Evolutionary conservation across 148 eudicot genomes (phyloP).

Genomic region (Rhododendron williamsianum): DNA sequence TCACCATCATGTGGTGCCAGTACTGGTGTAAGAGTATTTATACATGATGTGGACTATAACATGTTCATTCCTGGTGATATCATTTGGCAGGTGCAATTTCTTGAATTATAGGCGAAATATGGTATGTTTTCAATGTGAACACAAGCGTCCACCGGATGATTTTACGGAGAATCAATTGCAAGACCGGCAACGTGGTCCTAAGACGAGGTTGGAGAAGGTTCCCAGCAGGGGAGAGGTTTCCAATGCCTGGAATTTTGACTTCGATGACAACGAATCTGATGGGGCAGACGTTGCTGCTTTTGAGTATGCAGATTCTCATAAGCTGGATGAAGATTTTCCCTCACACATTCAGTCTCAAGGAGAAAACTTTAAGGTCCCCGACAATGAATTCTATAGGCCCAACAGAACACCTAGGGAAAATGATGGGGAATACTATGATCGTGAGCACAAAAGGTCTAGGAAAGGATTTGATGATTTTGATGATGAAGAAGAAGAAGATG

Average conservation of each 20-base stretch:
- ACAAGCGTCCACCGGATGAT: constrained; percentile 90
- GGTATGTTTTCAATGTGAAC: constrained; percentile 84
- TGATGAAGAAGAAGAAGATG: constrained; percentile 75
- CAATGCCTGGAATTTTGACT: constrained; percentile 97
- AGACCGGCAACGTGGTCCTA: constrained; percentile 43
- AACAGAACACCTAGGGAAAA: constrained; percentile 32
- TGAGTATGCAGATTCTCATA: constrained; percentile 83
- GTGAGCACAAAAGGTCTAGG: constrained; percentile 26
- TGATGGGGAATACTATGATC: constrained; percentile 31
- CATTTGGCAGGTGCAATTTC: constrained; percentile 78
- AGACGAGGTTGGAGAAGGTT: constrained; percentile 35
- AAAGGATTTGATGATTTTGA: constrained; percentile 88
- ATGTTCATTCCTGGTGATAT: constrained; percentile 10
- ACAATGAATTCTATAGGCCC: constrained; percentile 22
- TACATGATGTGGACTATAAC: not conserved
- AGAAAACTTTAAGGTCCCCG: constrained; percentile 28
- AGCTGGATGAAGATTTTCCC: constrained; percentile 43
- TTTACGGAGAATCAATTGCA: constrained; percentile 56
- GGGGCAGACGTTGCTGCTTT: constrained; percentile 99
- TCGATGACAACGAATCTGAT: constrained; percentile 94
- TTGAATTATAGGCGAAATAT: constrained; percentile 88
- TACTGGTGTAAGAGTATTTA: not conserved
- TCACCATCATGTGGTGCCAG: not conserved
- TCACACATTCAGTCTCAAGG: constrained; percentile 31
- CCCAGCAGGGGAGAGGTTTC: constrained; percentile 53